Evolutionary conservation across 768 basidiomycete genomes (phyloP).

Genomic region (Glaciozyma martinii): DNA sequence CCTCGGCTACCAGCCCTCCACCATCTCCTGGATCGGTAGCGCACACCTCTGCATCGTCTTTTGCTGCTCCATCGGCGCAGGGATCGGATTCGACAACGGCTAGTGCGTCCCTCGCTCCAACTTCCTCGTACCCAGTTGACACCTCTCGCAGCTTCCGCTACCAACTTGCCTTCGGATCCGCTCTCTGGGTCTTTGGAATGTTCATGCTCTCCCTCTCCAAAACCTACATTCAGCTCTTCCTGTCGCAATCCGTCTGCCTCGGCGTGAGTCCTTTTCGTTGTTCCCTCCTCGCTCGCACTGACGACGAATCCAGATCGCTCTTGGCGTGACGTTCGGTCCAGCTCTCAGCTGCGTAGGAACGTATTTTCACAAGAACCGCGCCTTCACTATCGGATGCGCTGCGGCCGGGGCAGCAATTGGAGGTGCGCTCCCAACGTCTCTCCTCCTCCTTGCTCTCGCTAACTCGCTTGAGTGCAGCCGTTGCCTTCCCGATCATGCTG

Average conservation of each 20-base stretch:
- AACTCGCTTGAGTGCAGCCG: slow-evolving; percentile 4
- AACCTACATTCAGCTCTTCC: slow-evolving; percentile 18
- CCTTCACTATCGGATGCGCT: slow-evolving; percentile 45
- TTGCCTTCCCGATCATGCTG: slow-evolving; percentile 41
- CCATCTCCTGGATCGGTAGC: slow-evolving; percentile 41
- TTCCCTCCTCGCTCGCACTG: slow-evolving; percentile 35
- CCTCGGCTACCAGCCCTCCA: slow-evolving; percentile 35
- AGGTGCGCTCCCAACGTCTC: neutral
- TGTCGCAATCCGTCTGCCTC: slow-evolving; percentile 22
- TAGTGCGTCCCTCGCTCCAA: slow-evolving; percentile 29
- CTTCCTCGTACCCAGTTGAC: slow-evolving; percentile 14
- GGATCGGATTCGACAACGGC: slow-evolving; percentile 40
- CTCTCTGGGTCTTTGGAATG: slow-evolving; percentile 27
- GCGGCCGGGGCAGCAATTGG: slow-evolving; percentile 42
- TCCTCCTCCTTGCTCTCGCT: neutral
- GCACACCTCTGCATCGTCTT: slow-evolving; percentile 40
- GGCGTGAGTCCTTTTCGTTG: slow-evolving; percentile 8
- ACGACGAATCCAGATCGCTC: slow-evolving; percentile 43
- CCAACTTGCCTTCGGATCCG: slow-evolving; percentile 21
- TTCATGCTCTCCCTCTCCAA: slow-evolving; percentile 15
- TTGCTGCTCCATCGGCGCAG: slow-evolving; percentile 35
- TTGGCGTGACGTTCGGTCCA: slow-evolving; percentile 51
- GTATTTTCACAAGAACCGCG: slow-evolving; percentile 44
- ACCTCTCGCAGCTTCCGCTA: slow-evolving; percentile 15
- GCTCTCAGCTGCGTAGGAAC: slow-evolving; percentile 46